Base-by-base conservation (phyloP, 345 rosid genomes). In the Populus nigra region DNA sequence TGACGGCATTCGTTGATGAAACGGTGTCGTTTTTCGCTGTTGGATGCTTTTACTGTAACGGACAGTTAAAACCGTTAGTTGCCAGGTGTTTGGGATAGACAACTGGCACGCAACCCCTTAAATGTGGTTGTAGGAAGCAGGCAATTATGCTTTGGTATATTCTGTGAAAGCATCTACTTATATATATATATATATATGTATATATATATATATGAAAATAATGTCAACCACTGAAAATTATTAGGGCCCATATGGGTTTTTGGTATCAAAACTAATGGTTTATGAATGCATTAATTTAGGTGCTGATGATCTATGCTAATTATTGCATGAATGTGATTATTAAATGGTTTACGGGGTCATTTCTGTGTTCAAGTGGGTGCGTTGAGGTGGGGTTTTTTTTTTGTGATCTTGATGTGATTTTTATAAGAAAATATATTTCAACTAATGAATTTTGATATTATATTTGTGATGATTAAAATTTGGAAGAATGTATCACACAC, bases 101-200 rank as follows among this genome's bases (percentile, higher is more conserved):
- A 73, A 35, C 55, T 78, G 72, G 81, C 17, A 8, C 49, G 47
- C 80, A 43, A 10, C 65, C 29, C 65, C 29, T 5, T 23, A 23
- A 59, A 59, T 23, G 16, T 59, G 15, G 65, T 59, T 9, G 65
- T 23, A 23, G 29, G 10, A n/a, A 23, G 22, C 15, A 23, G 70
- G 53, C 72, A 72, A 65, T 50, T 65, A 53, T 78, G 22, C 82
- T 22, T 2, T n/a, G 53, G 78, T 68, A 68, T 79, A 79, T 79
- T 79, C 73, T 72, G 33, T 23, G 15, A 1, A n/a, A 23, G 47
- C 7, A 39, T 55, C 23, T 20, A 17, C 0, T 6, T 4, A 16
- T 65, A 17, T 5, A 50, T 18, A 3, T 53, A 1, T 4, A n/a
- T n/a, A n/a, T n/a, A n/a, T n/a, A n/a, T n/a, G n/a, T 65, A 17